Evolutionary conservation across 1,139 yeast genomes (phyloP).

Genomic region (Meyerozyma carpophila): DNA sequence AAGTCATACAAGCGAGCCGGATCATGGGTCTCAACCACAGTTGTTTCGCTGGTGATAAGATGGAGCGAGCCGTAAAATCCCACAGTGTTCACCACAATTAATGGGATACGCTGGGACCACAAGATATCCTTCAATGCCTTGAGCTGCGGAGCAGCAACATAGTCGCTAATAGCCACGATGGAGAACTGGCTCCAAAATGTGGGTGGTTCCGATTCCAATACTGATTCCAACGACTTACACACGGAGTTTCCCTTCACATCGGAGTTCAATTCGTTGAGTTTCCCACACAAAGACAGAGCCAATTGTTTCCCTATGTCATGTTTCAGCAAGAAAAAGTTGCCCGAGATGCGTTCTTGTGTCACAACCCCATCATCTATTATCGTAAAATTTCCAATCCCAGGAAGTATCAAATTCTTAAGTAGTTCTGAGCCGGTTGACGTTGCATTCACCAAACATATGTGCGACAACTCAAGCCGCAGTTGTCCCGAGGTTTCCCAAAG

Average conservation of each 20-base stretch:
- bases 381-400: constrained; percentile 71
- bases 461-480: constrained; percentile 48
- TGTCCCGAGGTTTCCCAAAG: constrained; percentile 87
- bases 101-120: constrained; percentile 46
- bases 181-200: constrained; percentile 48
- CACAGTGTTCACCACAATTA: constrained; percentile 45
- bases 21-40: constrained; percentile 74
- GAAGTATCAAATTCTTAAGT: constrained; percentile 72
- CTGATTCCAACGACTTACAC: constrained; percentile 14
- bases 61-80: constrained; percentile 71
- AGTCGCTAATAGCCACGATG: constrained; percentile 47
- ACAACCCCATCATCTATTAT: constrained; percentile 48
- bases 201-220: constrained; percentile 12
- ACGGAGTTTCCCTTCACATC: constrained; percentile 45
- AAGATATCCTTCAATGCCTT: constrained; percentile 28
- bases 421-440: constrained; percentile 62
- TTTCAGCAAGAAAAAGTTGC: constrained; percentile 57
- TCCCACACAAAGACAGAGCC: constrained; percentile 33
- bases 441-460: constrained; percentile 59
- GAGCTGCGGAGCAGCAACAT: constrained; percentile 13
- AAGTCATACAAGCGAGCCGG: constrained; percentile 60
- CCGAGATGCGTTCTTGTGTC: constrained; percentile 37
- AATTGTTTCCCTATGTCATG: constrained; percentile 40
- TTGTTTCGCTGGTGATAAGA: constrained; percentile 45
- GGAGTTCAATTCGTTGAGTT: constrained; percentile 53